These are phyloP conservation scores for Chalaropsis thielavioides DNA, from an alignment of 2,329 filamentous ascomycete species.

Conservation along the genomic window DNA sequence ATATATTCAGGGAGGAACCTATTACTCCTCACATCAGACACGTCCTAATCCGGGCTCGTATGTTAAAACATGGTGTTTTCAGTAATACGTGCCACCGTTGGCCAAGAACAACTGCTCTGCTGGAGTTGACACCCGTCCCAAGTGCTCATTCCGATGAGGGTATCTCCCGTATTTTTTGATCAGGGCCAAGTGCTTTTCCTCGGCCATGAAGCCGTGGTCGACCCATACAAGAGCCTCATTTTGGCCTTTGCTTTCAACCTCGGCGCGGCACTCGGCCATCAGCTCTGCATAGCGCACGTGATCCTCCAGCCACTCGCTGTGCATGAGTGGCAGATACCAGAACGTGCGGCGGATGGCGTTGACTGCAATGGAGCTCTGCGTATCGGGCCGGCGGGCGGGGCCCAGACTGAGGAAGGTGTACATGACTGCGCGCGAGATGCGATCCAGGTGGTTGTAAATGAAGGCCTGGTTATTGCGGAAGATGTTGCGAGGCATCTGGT, in stretches of 20 bases:
- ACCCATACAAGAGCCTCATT: conserved; percentile 20
- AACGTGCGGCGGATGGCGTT: conserved; percentile 33
- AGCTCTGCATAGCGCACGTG: conserved; percentile 29
- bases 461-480: conserved; percentile 36
- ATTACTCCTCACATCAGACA: background rate
- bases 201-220: conserved; percentile 18
- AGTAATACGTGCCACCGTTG: conserved; percentile 25
- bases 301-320: conserved; percentile 36
- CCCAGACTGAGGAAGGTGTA: conserved; percentile 22
- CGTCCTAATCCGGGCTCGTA: background rate
- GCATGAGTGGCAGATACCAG: conserved; percentile 47
- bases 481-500: conserved; percentile 49
- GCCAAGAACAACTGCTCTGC: conserved; percentile 39
- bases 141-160: conserved; percentile 39
- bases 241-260: conserved; percentile 23
- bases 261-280: conserved; percentile 23
- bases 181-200: conserved; percentile 35
- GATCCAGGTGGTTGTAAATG: conserved; percentile 42
- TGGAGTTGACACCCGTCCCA: conserved; percentile 34
- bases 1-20: background rate
- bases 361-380: conserved; percentile 24
- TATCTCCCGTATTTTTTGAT: conserved; percentile 42
- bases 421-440: conserved; percentile 34
- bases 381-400: conserved; percentile 16
- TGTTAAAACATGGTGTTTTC: background rate